A percentile compares a stretch with the other conserved stretches of the same genome.
Conservation (phyloP, 2,329 filamentous ascomycete genomes). For the Dactylellina cionopaga region DNA sequence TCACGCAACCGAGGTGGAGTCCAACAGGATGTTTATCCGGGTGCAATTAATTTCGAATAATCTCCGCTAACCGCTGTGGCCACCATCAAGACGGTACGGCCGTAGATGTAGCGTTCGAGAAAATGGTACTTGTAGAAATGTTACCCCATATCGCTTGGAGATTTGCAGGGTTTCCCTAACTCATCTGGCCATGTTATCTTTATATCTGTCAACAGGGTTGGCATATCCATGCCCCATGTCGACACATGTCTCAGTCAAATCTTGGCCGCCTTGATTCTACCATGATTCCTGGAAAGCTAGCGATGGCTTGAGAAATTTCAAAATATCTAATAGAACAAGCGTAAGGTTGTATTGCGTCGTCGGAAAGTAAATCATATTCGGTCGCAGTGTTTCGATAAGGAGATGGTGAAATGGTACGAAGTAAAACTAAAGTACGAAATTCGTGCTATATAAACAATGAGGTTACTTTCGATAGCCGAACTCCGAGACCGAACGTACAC, state of each 20-base stretch:
- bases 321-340: no score
- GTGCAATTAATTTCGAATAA: not conserved
- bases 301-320: no score
- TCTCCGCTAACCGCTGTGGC: slow-evolving; percentile 16
- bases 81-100: not conserved
- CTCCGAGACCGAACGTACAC: no score
- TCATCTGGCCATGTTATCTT: slow-evolving; percentile 8
- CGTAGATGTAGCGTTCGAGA: not conserved
- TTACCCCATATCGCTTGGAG: no score
- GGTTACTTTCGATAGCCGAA: not conserved
- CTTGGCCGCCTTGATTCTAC: no score
- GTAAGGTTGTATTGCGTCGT: slow-evolving; percentile 9
- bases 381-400: not conserved
- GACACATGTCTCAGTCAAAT: not conserved
- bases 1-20: no score
- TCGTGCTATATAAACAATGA: not conserved
- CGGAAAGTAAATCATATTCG: slow-evolving; percentile 15
- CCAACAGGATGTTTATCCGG: not conserved
- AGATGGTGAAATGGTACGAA: not conserved
- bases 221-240: not conserved
- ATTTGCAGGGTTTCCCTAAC: not conserved
- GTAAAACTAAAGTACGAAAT: not conserved
- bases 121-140: not conserved
- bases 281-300: no score
- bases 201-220: slow-evolving; percentile 7